phyloP scores from a whole-genome alignment of 2,329 filamentous ascomycete genomes.

The Westerdykella sp. region DNA sequence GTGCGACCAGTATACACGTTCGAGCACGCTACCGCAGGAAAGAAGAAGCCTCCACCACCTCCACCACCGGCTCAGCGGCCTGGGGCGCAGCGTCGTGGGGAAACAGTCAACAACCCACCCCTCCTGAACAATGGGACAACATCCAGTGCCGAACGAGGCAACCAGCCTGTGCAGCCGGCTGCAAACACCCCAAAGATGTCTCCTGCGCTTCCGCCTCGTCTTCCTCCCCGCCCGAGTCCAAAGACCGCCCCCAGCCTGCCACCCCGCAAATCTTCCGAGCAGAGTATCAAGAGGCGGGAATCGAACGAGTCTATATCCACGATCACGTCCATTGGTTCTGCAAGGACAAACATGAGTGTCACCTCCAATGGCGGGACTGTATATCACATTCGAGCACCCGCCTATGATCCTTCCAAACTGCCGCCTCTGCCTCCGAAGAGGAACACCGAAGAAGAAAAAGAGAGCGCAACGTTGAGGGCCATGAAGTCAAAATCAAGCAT shows the following conservation, averaged over 20 bases:
- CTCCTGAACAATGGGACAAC: constrained; percentile 32
- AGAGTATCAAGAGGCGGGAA: constrained; percentile 26
- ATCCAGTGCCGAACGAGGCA: constrained; percentile 29
- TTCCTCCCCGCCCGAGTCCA: constrained; percentile 44
- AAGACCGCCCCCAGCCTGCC: constrained; percentile 39
- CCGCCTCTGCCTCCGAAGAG: constrained; percentile 51
- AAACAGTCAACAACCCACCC: constrained; percentile 39
- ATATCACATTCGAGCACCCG: constrained; percentile 47
- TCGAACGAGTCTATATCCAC: constrained; percentile 49
- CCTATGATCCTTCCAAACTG: constrained; percentile 50
- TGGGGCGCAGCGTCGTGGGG: constrained; percentile 25
- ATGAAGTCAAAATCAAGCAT: constrained; percentile 33
- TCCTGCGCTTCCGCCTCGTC: constrained; percentile 34
- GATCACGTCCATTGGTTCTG: constrained; percentile 44
- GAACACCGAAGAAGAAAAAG: constrained; percentile 38
- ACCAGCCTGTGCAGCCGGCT: constrained; percentile 30
- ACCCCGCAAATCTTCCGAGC: constrained; percentile 40
- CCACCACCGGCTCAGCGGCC: constrained; percentile 34
- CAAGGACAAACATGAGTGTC: constrained; percentile 36
- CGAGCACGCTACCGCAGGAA: constrained; percentile 25
- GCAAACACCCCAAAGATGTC: constrained; percentile 16
- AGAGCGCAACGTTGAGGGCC: constrained; percentile 31
- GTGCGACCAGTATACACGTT: constrained; percentile 32
- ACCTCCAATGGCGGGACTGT: constrained; percentile 30
- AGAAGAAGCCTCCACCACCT: constrained; percentile 34